phyloP scores from a whole-genome alignment of 768 basidiomycete genomes.

The Mycena galopus region DNA sequence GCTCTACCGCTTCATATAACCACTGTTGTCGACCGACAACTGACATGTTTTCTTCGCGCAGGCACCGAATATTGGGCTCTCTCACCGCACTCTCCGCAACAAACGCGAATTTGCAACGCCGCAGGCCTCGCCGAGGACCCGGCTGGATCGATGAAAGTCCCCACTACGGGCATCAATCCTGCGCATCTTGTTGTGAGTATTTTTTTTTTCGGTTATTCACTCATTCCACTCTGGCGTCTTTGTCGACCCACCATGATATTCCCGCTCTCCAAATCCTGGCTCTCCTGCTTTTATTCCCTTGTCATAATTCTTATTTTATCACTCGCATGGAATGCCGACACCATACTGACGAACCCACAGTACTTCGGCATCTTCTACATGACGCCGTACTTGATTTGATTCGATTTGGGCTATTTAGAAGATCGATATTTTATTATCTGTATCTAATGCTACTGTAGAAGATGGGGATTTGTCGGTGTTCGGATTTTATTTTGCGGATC shows the following conservation, averaged over 20 bases:
- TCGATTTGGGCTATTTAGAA: no score
- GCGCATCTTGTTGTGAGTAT: conserved; percentile 25
- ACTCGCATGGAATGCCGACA: no score
- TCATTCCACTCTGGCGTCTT: no score
- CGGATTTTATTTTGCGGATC: no score
- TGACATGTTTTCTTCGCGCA: background rate
- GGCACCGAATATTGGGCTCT: background rate
- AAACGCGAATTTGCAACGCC: conserved; percentile 32
- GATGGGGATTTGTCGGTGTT: no score
- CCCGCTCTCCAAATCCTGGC: no score
- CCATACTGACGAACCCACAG: background rate
- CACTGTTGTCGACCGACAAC: no score
- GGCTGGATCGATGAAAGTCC: conserved; percentile 24
- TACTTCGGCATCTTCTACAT: conserved; percentile 38
- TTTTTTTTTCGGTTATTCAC: background rate
- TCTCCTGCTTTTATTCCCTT: background rate
- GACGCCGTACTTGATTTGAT: conserved; percentile 33
- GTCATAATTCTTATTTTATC: no score
- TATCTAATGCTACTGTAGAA: no score
- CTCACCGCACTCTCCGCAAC: conserved; percentile 35
- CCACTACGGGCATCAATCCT: conserved; percentile 30
- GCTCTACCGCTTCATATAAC: no score
- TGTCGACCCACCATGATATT: no score
- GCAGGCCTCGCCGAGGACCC: conserved; percentile 27
- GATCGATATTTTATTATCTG: no score